These are phyloP conservation scores for Physaria fendleri DNA, from an alignment of 345 rosid species.

Conservation along the genomic window DNA sequence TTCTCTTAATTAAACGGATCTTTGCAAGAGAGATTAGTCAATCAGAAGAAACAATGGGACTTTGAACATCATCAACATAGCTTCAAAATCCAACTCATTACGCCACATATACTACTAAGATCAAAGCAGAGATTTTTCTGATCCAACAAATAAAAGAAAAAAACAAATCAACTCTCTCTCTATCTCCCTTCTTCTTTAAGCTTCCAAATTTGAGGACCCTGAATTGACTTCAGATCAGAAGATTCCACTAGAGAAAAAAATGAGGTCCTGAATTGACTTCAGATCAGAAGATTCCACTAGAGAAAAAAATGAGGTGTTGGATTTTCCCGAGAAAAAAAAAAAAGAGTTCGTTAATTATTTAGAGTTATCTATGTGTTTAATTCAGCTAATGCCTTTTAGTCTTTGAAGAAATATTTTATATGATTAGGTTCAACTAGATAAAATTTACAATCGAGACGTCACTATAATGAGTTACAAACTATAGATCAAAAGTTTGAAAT, in stretches of 20 bases:
- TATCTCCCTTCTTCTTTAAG: slow-evolving; percentile 7
- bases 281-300: slow-evolving; percentile 9
- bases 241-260: background rate
- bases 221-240: slow-evolving; percentile 30
- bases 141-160: slow-evolving; percentile 16
- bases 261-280: slow-evolving; percentile 25
- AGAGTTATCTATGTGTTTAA: too few species aligned
- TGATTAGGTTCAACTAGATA: too few species aligned
- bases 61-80: slow-evolving; percentile 34
- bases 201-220: slow-evolving; percentile 3
- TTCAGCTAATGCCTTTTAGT: too few species aligned
- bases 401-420: too few species aligned
- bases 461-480: too few species aligned
- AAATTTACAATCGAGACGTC: too few species aligned
- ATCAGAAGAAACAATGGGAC: slow-evolving; percentile 31
- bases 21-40: slow-evolving; percentile 29
- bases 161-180: slow-evolving; percentile 12
- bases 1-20: slow-evolving; percentile 24
- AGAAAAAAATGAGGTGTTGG: background rate
- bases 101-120: slow-evolving; percentile 34
- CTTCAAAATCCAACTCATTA: slow-evolving; percentile 24
- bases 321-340: slow-evolving; percentile 28
- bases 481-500: too few species aligned
- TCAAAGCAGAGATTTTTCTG: slow-evolving; percentile 21
- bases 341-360: too few species aligned